Conservation (phyloP, 768 basidiomycete genomes). For the Lactarius akahatsu region DNA sequence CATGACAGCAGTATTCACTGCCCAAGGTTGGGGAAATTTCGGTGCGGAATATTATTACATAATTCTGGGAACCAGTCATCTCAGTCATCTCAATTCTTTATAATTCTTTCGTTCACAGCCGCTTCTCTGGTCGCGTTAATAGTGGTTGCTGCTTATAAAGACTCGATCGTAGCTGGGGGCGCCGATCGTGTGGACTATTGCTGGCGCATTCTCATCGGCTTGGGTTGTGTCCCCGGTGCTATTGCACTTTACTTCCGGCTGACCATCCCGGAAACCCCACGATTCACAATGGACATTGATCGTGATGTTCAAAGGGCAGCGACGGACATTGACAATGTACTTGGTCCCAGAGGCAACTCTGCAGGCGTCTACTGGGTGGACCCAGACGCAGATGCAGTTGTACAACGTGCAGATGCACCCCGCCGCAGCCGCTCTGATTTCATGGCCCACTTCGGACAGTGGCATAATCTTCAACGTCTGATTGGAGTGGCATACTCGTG, state of each 20-base stretch:
- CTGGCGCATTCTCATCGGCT: conserved; percentile 87
- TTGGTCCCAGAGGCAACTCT: conserved; percentile 38
- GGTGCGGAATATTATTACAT: conserved; percentile 39
- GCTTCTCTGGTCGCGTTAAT: conserved; percentile 67
- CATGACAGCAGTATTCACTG: conserved; percentile 85
- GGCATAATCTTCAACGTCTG: conserved; percentile 76
- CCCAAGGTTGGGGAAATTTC: conserved; percentile 90
- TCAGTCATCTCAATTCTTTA: too few species aligned
- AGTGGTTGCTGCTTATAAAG: conserved; percentile 66
- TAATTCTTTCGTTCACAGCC: conserved; percentile 37
- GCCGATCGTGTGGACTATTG: conserved; percentile 62
- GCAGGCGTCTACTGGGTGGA: conserved; percentile 46
- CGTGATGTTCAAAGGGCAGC: conserved; percentile 73
- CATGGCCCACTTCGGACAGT: conserved; percentile 58
- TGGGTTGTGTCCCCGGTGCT: conserved; percentile 78
- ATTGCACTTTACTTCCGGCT: conserved; percentile 89
- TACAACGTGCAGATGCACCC: conserved; percentile 64
- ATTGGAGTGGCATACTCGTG: conserved; percentile 79
- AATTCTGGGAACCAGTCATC: neutral
- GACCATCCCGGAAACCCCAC: conserved; percentile 89
- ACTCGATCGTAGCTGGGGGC: conserved; percentile 47
- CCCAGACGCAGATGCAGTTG: conserved; percentile 53
- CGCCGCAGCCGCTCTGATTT: conserved; percentile 70
- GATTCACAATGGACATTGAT: conserved; percentile 90
- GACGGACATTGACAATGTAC: conserved; percentile 66